phyloP scores from a whole-genome alignment of 306 rosid genomes.

The Datisca glomerata region DNA sequence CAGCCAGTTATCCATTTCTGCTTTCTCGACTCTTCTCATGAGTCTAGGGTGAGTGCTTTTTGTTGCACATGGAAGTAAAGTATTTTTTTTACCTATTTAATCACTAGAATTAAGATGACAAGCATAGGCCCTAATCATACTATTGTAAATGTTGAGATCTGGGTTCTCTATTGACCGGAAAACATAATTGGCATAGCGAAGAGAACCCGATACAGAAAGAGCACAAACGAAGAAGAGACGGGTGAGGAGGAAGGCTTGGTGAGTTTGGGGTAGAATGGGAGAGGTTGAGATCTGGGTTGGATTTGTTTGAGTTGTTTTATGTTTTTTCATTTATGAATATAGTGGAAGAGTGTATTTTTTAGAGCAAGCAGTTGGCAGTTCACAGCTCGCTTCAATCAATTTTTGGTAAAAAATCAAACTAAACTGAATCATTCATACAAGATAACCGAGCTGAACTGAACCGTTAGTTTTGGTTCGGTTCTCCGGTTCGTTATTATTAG shows the following conservation, averaged over 20 bases:
- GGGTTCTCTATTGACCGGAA: slow-evolving; percentile 39
- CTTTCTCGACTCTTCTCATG: too few species aligned
- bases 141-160: slow-evolving; percentile 39
- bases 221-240: slow-evolving; percentile 62
- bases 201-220: slow-evolving; percentile 44
- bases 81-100: too few species aligned
- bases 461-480: too few species aligned
- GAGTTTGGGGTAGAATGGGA: slow-evolving; percentile 19
- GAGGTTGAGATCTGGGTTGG: slow-evolving; percentile 50
- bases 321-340: slow-evolving; percentile 43
- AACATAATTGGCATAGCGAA: slow-evolving; percentile 36
- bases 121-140: slow-evolving; percentile 58
- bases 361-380: slow-evolving; percentile 10
- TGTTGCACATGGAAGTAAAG: too few species aligned
- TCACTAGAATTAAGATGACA: slow-evolving; percentile 5
- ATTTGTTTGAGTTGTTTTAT: slow-evolving; percentile 48
- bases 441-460: too few species aligned
- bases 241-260: slow-evolving; percentile 34
- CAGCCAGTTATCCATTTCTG: too few species aligned
- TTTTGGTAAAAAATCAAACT: too few species aligned
- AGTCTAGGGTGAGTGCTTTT: too few species aligned
- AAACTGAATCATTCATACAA: too few species aligned
- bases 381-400: too few species aligned
- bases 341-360: slow-evolving; percentile 23
- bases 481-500: too few species aligned